These are phyloP conservation scores for Eimeria maxima DNA, from an alignment of 169 alveolate species.

Conservation along the genomic window DNA sequence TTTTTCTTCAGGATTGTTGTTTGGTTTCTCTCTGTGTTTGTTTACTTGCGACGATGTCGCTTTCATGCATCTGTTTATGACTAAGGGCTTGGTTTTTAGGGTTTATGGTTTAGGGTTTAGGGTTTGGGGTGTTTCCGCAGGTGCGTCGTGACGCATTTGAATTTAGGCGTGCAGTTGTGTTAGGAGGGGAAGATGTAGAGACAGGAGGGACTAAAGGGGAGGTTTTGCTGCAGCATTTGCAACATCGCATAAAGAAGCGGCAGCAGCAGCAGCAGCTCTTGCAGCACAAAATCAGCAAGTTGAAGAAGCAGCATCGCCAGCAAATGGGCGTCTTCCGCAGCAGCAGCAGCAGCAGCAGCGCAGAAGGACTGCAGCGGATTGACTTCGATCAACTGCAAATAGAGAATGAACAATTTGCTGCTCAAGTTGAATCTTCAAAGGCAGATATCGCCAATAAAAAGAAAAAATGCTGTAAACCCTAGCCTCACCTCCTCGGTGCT, in stretches of 20 bases:
- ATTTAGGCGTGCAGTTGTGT: conserved; percentile 90
- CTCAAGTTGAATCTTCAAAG: conserved; percentile 94
- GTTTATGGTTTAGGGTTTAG: no score
- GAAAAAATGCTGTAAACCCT: conserved; percentile 91
- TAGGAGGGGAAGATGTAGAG: conserved; percentile 87
- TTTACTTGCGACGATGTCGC: background rate
- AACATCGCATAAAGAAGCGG: background rate
- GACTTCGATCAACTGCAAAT: conserved; percentile 96
- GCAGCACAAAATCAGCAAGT: conserved; percentile 18
- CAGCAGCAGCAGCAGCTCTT: background rate
- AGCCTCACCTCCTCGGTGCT: no score
- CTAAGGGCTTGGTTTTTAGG: no score
- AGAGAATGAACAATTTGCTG: conserved; percentile 95
- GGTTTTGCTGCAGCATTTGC: conserved; percentile 91
- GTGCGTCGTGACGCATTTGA: conserved; percentile 93
- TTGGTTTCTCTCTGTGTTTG: no score
- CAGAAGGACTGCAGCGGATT: conserved; percentile 86
- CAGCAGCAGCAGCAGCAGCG: conserved; percentile 10
- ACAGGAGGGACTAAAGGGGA: conserved; percentile 96
- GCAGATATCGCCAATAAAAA: conserved; percentile 89
- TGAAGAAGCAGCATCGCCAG: conserved; percentile 87
- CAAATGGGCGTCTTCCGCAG: conserved; percentile 18
- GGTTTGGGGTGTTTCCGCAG: conserved; percentile 15
- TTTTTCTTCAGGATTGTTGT: background rate
- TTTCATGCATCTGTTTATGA: no score